Evolutionary conservation across 352 stramenopile species (phyloP), one percentile per base, ranked within the genome.

Genomic region (Phytophthora fragariaefolia): DNA sequence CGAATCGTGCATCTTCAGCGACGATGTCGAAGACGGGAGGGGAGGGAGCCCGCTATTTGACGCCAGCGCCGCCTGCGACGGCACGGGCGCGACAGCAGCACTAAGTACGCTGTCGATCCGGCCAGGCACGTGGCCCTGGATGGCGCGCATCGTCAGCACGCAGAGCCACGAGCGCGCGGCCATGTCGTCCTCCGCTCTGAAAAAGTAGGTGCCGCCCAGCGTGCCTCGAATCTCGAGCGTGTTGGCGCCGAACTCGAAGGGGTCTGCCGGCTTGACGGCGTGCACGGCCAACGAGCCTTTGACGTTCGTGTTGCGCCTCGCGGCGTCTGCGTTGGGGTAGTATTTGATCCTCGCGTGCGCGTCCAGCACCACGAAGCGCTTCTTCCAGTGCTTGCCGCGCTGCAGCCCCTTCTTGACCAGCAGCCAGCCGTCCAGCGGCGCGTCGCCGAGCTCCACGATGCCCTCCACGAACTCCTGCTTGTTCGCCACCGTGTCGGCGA

Each of bases 341-440:
- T 92, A 93, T 72, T 90, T 92, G 62, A 95, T 73, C 51, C 85
- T 72, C 18, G 81, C 85, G 58, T 93, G 89, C 12, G 68, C 74
- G 66, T 93, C 85, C 40, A 95, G 68, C 45, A 92, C 76, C 13
- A 93, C 83, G 54, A 80, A 95, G 30, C 85, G 82, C 49, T 95
- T 95, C 71, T 95, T 93, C 87, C 87, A 95, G 67, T 90, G 81
- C 50, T 88, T 89, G 36, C 80, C 83, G 20, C 83, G 84, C 54
- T 87, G 80, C 30, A 80, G 40, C 4, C 80, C 83, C 60, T 91
- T 91, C 63, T 95, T 93, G 32, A 95, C 83, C 0, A 93, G 71
- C 51, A 93, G 66, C 83, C 87, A 95, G 30, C 85, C 87, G 46
- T 93, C 82, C 46, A 95, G 62, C 27, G 71, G 38, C 30, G 84